Evolutionary conservation across 192 early-diverging fungal genomes (phyloP).

Genomic region (Coemansia sp.): DNA sequence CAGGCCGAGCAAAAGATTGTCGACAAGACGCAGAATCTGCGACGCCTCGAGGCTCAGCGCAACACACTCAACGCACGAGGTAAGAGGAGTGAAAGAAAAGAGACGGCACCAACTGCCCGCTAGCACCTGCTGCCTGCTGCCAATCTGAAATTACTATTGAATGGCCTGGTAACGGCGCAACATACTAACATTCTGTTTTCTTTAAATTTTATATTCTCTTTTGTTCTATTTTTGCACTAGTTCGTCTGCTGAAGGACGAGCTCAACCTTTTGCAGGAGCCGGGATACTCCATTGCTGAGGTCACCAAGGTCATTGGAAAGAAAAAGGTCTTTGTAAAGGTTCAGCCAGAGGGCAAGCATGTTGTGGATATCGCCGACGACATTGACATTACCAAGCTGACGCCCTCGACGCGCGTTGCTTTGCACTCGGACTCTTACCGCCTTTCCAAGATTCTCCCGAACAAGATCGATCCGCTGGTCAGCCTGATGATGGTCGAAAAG

Average conservation of each 20-base stretch:
- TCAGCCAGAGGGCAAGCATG: constrained; percentile 97
- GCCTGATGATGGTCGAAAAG: constrained; percentile 99
- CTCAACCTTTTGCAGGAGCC: constrained; percentile 96
- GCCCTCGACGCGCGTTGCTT: constrained; percentile 88
- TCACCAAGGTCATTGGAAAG: constrained; percentile 98
- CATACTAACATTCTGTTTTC: too few relatives aligned
- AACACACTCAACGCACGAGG: constrained; percentile 96
- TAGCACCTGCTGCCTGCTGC: too few relatives aligned
- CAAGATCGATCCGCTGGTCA: constrained; percentile 98
- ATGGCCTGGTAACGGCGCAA: too few relatives aligned
- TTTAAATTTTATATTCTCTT: too few relatives aligned
- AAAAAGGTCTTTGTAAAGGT: constrained; percentile 90
- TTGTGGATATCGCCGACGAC: constrained; percentile 89
- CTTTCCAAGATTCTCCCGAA: constrained; percentile 95
- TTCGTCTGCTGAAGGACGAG: constrained; percentile 93
- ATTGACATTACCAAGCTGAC: constrained; percentile 91
- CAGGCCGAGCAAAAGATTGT: constrained; percentile 84
- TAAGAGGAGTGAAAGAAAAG: constrained; percentile 22
- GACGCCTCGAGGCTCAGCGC: constrained; percentile 97
- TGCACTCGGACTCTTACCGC: constrained; percentile 88
- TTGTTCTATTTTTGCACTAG: constrained; percentile 45
- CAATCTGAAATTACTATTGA: too few relatives aligned
- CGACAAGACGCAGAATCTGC: constrained; percentile 90
- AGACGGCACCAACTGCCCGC: too few relatives aligned
- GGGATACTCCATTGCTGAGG: constrained; percentile 93